Evolutionary conservation across 768 basidiomycete species (phyloP), one percentile per base, ranked within the genome.

Genomic region (Panaeolus papilionaceus): DNA sequence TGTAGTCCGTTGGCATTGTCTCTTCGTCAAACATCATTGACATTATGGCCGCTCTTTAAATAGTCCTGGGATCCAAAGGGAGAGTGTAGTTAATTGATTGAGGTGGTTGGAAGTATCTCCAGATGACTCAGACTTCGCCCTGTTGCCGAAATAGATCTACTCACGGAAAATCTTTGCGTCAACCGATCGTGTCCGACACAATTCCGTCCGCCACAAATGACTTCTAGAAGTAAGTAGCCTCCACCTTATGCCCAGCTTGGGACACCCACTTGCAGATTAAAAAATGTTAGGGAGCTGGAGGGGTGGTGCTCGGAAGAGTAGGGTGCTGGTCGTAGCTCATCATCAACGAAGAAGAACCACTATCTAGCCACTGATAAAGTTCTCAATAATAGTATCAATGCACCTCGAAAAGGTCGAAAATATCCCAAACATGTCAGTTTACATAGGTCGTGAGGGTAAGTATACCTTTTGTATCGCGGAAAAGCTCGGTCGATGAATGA

Each of bases 1-100:
- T 78, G 67, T 78, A 79, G 14, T 75, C 73, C 38, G 64, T 49
- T 8, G 67, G 20, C 69, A 70, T 65, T 62, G 33, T 58, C n/a
- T 58, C 62, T 61, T 58, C 54, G 4, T 58, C 54, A 9, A 58
- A 23, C 54, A 58, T 58, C 7, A 5, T 33, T 3, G 33, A 33
- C 33, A 37, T 58, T 33, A 37, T 28, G 14, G 54, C 12, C 33
- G 54, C 54, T 58, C 54, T 58, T 58, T 58, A 58, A 58, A 58
- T 58, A 58, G 54, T 58, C 54, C 54, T 58, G 54, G 14, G 54
- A 10, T 33, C 16, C 47, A 49, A 58, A 58, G 54, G 26, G 54
- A 33, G 54, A 28, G 26, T 58, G 33, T 58, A 58, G 54, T 9
- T 49, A 14, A 16, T 33, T 4, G 10, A 23, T 7, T 58, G 54